These are phyloP conservation scores for Phytophthora sojae DNA, from an alignment of 352 stramenopile species.

Conservation along the genomic window DNA sequence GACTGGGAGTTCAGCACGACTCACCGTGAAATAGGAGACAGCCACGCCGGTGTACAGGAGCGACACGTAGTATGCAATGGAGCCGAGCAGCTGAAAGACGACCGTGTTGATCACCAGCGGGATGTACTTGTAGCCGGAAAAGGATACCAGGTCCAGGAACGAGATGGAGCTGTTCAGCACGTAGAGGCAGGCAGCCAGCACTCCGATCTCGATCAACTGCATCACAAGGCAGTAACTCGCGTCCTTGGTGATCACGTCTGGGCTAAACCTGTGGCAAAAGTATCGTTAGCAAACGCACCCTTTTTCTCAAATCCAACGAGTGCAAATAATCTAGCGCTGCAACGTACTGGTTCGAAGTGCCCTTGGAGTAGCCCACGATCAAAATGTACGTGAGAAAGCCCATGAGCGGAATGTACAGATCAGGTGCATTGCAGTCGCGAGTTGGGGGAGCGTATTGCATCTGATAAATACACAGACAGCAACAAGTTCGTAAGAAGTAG, in stretches of 20 bases:
- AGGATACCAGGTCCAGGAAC: conserved; percentile 96
- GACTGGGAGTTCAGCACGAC: conserved; percentile 1
- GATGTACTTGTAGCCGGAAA: conserved; percentile 99
- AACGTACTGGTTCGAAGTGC: conserved; percentile 89
- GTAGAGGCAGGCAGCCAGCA: conserved; percentile 95
- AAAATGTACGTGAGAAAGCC: conserved; percentile 99
- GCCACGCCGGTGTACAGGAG: conserved; percentile 95
- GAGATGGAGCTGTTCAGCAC: conserved; percentile 93
- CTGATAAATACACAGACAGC: conserved; percentile 25
- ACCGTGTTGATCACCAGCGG: conserved; percentile 96
- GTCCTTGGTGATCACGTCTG: conserved; percentile 95
- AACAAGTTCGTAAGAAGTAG: not conserved
- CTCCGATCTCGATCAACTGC: conserved; percentile 93
- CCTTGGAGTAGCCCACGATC: conserved; percentile 97
- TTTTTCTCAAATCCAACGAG: not conserved
- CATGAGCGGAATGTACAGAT: conserved; percentile 99
- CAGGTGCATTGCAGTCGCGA: conserved; percentile 97
- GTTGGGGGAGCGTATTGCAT: conserved; percentile 91
- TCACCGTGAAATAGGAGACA: conserved; percentile 95
- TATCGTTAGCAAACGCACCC: not conserved
- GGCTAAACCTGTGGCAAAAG: conserved; percentile 90
- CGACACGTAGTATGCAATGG: conserved; percentile 92
- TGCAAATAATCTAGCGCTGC: not conserved
- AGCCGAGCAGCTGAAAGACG: conserved; percentile 85
- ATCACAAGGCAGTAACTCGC: conserved; percentile 92